Evolutionary conservation across 176 grass and related monocot species (phyloP).

Genomic region (Coix lacrymajobi): DNA sequence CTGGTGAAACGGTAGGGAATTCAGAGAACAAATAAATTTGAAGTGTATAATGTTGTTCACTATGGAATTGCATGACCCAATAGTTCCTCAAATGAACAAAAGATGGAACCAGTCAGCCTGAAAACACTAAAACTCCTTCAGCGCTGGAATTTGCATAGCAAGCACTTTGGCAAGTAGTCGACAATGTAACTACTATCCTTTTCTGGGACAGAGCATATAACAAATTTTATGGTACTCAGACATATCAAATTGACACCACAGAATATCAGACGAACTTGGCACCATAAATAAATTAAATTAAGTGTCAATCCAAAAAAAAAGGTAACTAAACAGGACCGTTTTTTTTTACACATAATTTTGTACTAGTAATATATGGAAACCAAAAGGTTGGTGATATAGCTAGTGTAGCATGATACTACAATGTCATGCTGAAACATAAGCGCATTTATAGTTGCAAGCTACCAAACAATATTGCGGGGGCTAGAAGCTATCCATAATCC

Average conservation of each 20-base stretch:
- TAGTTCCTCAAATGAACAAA: conserved; percentile 11
- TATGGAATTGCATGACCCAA: neutral
- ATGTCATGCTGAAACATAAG: neutral
- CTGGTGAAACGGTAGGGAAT: neutral
- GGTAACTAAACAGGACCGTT: neutral
- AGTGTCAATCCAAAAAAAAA: neutral
- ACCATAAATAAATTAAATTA: neutral
- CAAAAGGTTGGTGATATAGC: neutral
- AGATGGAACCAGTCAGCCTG: neutral
- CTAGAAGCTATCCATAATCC: conserved; percentile 9
- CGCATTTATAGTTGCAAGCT: neutral
- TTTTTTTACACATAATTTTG: neutral
- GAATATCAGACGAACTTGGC: neutral
- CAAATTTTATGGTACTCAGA: neutral
- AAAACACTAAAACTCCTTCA: neutral
- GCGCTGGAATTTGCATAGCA: neutral
- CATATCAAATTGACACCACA: neutral
- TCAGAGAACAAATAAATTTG: neutral
- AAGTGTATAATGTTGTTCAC: neutral
- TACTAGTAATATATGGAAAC: neutral
- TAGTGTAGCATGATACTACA: neutral
- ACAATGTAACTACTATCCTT: neutral
- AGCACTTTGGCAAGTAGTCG: neutral
- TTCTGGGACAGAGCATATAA: neutral
- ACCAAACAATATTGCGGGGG: neutral